Evolutionary conservation across 2,329 filamentous ascomycete species (phyloP), one percentile per base, ranked within the genome.

Genomic region (Parafenestella ontariensis): DNA sequence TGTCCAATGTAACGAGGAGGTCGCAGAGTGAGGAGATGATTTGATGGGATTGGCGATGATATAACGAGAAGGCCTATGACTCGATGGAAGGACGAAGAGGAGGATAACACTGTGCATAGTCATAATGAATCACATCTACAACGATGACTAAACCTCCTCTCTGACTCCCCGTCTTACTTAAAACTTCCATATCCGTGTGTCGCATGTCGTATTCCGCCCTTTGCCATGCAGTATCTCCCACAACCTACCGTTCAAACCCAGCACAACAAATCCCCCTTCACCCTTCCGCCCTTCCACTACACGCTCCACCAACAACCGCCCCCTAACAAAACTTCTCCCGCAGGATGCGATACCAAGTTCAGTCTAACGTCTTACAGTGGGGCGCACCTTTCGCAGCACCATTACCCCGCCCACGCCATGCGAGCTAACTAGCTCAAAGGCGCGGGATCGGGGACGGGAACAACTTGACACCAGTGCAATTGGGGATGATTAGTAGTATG

Each of bases 51-150:
- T n/a, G 24, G 24, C 24, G 24, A 26, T 26, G 24, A 26, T 26
- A 5, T 26, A 9, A 26, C 9, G 24, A 9, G n/a, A n/a, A n/a
- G n/a, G n/a, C n/a, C 18, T 40, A 40, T 40, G 37, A 23, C 37
- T 40, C 20, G 18, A 39, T 3, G 17, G 36, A 39, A 39, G 36
- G 37, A 23, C 9, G 37, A 11, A 23, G 21, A 23, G n/a, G 36
- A 39, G 6, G 21, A 23, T 23, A 40, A 23, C 10, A 10, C 10
- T 40, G 37, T 40, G 37, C 21, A 40, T 40, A 40, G 20, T 40
- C 37, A 39, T 39, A 40, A 40, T 40, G 37, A 40, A 40, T 40
- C 37, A 40, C 37, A 40, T 40, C 37, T 23, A 24, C 31, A n/a
- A 5, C 24, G 20, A 40, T 24, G 37, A 40, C 37, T 24, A 5